Percentiles rank a stretch among this genome's conserved stretches.
phyloP scores from a whole-genome alignment of 345 rosid species.

The Carallia brachiata region DNA sequence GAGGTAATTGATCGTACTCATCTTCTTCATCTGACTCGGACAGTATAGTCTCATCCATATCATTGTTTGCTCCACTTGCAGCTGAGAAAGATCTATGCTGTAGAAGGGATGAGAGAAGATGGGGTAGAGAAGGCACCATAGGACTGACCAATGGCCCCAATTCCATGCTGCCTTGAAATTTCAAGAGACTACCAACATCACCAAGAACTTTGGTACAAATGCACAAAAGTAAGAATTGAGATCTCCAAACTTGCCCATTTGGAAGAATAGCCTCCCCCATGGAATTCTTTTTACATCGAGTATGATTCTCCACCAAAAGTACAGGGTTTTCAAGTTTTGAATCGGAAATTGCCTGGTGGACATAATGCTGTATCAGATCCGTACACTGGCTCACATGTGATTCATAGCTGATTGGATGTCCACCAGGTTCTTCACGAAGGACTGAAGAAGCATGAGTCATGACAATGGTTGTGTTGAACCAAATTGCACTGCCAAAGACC shows the following conservation, averaged over 20 bases:
- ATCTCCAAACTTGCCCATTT: slow-evolving; percentile 85
- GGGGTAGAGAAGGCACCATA: slow-evolving; percentile 82
- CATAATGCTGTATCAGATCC: slow-evolving; percentile 63
- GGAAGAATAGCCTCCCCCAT: slow-evolving; percentile 80
- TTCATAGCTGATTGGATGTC: slow-evolving; percentile 63
- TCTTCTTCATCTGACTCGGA: slow-evolving; percentile 64
- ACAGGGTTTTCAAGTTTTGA: slow-evolving; percentile 77
- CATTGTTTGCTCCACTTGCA: slow-evolving; percentile 48
- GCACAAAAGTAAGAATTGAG: slow-evolving; percentile 65
- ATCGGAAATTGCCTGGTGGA: slow-evolving; percentile 73
- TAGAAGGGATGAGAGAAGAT: slow-evolving; percentile 79
- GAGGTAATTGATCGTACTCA: slow-evolving; percentile 83
- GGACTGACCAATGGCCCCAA: slow-evolving; percentile 57
- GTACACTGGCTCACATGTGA: slow-evolving; percentile 67
- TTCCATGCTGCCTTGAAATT: slow-evolving; percentile 60
- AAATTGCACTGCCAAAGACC: slow-evolving; percentile 69
- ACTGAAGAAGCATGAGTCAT: slow-evolving; percentile 77
- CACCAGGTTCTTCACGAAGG: slow-evolving; percentile 71
- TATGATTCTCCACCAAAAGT: slow-evolving; percentile 81
- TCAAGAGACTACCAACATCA: slow-evolving; percentile 64
- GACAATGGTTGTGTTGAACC: slow-evolving; percentile 90
- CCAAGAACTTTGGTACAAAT: slow-evolving; percentile 74
- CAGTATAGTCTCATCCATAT: slow-evolving; percentile 46
- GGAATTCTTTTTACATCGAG: slow-evolving; percentile 61
- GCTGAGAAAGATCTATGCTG: slow-evolving; percentile 49